Evolutionary conservation across 805 yeast genomes (phyloP).

Genomic region (Lipomyces orientalis): DNA sequence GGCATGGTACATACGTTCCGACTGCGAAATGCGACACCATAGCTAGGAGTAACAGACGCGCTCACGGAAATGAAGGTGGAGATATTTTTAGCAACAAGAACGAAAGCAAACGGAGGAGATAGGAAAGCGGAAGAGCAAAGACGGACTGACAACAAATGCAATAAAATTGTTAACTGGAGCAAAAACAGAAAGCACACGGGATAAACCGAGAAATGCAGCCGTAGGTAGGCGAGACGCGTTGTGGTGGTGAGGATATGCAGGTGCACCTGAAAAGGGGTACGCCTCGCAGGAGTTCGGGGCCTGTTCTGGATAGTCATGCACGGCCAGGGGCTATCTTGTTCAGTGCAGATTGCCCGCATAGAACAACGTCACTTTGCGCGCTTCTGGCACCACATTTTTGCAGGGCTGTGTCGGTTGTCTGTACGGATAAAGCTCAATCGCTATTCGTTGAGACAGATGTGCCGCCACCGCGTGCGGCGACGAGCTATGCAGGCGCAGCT

Average conservation of each 20-base stretch:
- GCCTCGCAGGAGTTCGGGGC: background rate
- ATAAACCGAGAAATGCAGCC: background rate
- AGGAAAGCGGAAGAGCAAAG: background rate
- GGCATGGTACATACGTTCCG: conserved; percentile 30
- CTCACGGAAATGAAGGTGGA: background rate
- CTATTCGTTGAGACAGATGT: background rate
- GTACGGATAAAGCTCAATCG: background rate
- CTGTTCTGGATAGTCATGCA: background rate
- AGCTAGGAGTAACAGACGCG: background rate
- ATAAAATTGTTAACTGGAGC: background rate
- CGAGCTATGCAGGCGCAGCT: background rate
- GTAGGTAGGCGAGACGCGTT: background rate
- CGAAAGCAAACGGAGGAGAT: background rate
- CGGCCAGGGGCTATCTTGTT: background rate
- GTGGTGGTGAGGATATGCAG: background rate
- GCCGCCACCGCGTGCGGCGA: background rate
- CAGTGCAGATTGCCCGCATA: background rate
- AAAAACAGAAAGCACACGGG: background rate
- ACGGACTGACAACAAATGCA: background rate
- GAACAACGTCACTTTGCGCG: background rate
- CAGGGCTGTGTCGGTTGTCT: background rate
- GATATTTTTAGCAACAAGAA: background rate
- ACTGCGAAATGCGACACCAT: conserved; percentile 38
- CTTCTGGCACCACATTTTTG: background rate
- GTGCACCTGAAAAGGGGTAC: background rate